These are phyloP conservation scores for Pisolithus sp. DNA, from an alignment of 768 basidiomycete species.

Conservation along the genomic window DNA sequence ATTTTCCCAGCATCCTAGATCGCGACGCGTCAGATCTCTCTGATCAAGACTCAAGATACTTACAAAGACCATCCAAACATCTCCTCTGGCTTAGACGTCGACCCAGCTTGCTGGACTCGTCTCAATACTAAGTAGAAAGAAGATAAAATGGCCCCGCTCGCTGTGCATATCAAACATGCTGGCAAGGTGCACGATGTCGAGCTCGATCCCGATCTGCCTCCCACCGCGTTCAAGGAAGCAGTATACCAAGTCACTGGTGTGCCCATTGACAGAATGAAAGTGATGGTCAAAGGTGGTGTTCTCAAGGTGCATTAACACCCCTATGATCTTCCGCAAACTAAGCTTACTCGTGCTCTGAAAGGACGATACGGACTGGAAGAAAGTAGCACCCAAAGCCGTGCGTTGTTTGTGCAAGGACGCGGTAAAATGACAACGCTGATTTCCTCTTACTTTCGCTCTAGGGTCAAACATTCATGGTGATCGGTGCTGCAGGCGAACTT, in stretches of 20 bases:
- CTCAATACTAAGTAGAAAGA: background rate
- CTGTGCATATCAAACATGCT: slow-evolving; percentile 86
- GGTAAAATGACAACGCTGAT: background rate
- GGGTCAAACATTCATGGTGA: slow-evolving; percentile 90
- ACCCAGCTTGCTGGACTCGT: background rate
- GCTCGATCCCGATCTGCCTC: slow-evolving; percentile 67
- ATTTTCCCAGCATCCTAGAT: slow-evolving; percentile 19
- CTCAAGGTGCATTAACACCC: slow-evolving; percentile 58
- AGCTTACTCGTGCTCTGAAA: slow-evolving; percentile 23
- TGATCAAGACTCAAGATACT: slow-evolving; percentile 1
- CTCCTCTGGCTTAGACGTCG: too few relatives aligned
- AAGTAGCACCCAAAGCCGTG: slow-evolving; percentile 77
- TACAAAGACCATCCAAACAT: too few relatives aligned
- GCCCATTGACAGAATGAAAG: slow-evolving; percentile 89
- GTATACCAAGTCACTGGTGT: slow-evolving; percentile 82
- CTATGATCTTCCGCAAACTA: background rate
- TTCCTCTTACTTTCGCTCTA: slow-evolving; percentile 21
- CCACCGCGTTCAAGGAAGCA: slow-evolving; percentile 72
- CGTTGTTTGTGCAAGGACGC: slow-evolving; percentile 16
- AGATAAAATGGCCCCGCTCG: slow-evolving; percentile 52
- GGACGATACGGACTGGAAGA: slow-evolving; percentile 86
- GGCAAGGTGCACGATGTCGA: slow-evolving; percentile 69
- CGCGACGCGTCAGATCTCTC: slow-evolving; percentile 9
- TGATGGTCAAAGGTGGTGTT: slow-evolving; percentile 90
- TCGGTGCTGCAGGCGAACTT: slow-evolving; percentile 88